A percentile compares a stretch with the other conserved stretches of the same genome.
phyloP scores from a whole-genome alignment of 345 rosid species.

The Linum usitatissimum region DNA sequence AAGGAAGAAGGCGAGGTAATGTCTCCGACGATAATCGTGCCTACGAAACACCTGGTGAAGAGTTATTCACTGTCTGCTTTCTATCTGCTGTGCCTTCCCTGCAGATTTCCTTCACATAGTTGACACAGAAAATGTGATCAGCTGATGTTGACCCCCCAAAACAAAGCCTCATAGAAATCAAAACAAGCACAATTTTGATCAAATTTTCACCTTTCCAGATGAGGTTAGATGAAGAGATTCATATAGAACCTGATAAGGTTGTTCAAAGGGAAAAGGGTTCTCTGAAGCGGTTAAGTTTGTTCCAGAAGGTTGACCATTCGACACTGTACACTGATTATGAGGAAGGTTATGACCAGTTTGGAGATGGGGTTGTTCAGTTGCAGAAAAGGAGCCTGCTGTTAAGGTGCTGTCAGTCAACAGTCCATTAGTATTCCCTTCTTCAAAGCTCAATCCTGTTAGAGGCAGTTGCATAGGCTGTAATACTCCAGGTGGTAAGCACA shows the following conservation, averaged over 20 bases:
- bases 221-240: constrained; percentile 26
- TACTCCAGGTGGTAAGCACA: constrained; percentile 47
- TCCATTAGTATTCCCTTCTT: constrained; percentile 22
- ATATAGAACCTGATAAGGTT: constrained; percentile 23
- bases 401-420: constrained; percentile 20
- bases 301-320: constrained; percentile 20
- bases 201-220: constrained; percentile 33
- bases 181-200: background rate
- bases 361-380: constrained; percentile 24
- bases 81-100: constrained; percentile 25
- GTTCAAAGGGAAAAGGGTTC: constrained; percentile 29
- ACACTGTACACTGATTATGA: constrained; percentile 14
- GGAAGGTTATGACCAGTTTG: constrained; percentile 22
- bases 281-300: constrained; percentile 21
- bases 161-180: background rate
- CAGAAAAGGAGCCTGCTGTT: constrained; percentile 21
- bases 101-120: constrained; percentile 29
- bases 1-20: background rate
- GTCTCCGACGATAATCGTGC: background rate
- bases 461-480: constrained; percentile 33
- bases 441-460: constrained; percentile 27
- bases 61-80: constrained; percentile 22
- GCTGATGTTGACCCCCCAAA: constrained; percentile 2
- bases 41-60: constrained; percentile 34
- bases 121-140: background rate